Conservation (phyloP, 2,329 filamentous ascomycete genomes). For the Calonectria montana region DNA sequence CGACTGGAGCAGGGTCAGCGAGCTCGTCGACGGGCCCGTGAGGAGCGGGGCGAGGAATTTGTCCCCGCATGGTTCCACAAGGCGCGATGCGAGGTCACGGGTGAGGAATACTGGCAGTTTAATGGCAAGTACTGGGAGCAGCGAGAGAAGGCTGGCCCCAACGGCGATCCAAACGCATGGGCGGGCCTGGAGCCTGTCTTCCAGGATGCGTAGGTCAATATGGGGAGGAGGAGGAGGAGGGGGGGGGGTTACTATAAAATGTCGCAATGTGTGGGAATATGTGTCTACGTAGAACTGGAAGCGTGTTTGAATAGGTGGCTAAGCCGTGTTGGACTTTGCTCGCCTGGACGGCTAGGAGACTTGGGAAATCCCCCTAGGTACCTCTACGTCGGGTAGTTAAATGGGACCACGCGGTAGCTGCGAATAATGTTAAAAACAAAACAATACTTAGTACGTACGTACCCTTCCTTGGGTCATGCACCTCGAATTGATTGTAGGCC, state of each 20-base stretch:
- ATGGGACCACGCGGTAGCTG: too few relatives aligned
- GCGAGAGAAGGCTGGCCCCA: constrained; percentile 71
- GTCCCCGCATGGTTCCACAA: constrained; percentile 86
- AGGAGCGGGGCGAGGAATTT: constrained; percentile 85
- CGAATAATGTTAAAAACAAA: too few relatives aligned
- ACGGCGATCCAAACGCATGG: constrained; percentile 71
- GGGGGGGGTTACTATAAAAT: background rate
- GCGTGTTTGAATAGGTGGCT: constrained; percentile 12
- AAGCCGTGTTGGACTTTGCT: constrained; percentile 14
- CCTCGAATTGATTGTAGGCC: too few relatives aligned
- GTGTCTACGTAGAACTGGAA: background rate
- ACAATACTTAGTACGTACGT: too few relatives aligned
- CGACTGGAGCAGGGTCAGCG: constrained; percentile 93
- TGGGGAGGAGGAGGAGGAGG: constrained; percentile 27
- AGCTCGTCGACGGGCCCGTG: constrained; percentile 76
- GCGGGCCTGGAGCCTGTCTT: constrained; percentile 82
- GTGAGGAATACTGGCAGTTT: constrained; percentile 91
- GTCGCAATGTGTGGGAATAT: background rate
- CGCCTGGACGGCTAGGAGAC: constrained; percentile 3
- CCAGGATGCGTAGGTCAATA: constrained; percentile 46
- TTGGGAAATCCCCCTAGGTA: too few relatives aligned
- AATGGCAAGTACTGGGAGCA: constrained; percentile 89
- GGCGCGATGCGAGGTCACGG: constrained; percentile 79
- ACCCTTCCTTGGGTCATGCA: too few relatives aligned
- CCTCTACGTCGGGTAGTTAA: too few relatives aligned